Percentiles rank a stretch among this genome's conserved stretches.
These are phyloP conservation scores for Hyaloperonospora arabidopsidis DNA, from an alignment of 352 stramenopile species.

Conservation along the genomic window DNA sequence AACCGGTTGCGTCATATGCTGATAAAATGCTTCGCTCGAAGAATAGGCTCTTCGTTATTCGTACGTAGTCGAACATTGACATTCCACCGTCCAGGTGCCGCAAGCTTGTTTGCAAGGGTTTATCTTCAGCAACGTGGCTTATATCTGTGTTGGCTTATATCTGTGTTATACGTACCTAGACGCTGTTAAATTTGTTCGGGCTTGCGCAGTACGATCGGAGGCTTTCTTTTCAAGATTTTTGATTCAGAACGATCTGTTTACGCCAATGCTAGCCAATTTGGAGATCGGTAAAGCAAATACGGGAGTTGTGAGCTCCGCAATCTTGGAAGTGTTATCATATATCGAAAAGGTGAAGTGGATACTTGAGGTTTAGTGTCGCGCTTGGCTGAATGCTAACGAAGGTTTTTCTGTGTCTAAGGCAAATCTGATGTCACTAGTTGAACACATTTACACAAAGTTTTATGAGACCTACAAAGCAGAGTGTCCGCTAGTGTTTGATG, in stretches of 20 bases:
- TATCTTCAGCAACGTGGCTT: background rate
- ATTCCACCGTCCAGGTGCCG: conserved; percentile 20
- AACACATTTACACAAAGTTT: conserved; percentile 78
- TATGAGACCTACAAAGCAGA: conserved; percentile 63
- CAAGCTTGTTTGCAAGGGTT: conserved; percentile 9
- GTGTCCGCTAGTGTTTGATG: conserved; percentile 67
- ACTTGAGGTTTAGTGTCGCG: background rate
- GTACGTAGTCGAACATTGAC: conserved; percentile 33
- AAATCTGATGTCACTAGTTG: conserved; percentile 59
- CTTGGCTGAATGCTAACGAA: conserved; percentile 1
- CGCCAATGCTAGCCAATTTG: conserved; percentile 45
- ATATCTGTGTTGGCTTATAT: conserved; percentile 6
- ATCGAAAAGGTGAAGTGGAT: conserved; percentile 53
- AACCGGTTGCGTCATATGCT: conserved; percentile 65
- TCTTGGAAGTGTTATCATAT: conserved; percentile 66
- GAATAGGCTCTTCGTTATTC: conserved; percentile 81
- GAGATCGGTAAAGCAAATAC: conserved; percentile 43
- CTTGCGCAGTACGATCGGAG: conserved; percentile 64
- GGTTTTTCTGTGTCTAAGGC: conserved; percentile 28
- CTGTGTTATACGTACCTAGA: conserved; percentile 26
- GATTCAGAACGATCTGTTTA: conserved; percentile 69
- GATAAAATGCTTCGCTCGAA: conserved; percentile 70
- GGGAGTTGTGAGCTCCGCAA: conserved; percentile 56
- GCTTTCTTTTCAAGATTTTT: conserved; percentile 79
- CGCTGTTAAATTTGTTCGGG: conserved; percentile 68